Conservation (phyloP, 2,329 filamentous ascomycete genomes). For the Talaromyces sp. region DNA sequence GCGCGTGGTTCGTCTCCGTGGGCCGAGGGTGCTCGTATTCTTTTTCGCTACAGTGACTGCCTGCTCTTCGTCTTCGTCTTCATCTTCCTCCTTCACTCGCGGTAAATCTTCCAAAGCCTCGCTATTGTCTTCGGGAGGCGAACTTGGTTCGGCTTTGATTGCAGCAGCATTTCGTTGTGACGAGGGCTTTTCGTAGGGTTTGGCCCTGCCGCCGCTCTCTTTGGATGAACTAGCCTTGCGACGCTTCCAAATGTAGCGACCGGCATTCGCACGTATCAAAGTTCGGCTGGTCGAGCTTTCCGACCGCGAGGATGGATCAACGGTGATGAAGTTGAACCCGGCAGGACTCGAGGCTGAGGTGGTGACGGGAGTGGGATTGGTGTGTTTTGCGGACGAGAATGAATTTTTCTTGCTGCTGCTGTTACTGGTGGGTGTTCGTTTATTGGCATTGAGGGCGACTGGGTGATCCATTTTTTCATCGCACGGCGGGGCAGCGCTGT, state of each 20-base stretch:
- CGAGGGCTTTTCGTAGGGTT: conserved; percentile 6
- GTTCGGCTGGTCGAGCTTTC: conserved; percentile 15
- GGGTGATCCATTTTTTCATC: conserved; percentile 10
- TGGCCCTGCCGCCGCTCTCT: conserved; percentile 2
- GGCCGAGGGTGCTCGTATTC: neutral
- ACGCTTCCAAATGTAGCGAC: conserved; percentile 22
- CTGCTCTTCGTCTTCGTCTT: neutral
- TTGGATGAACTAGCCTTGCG: conserved; percentile 8
- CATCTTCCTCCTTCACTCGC: neutral
- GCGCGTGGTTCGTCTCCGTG: neutral
- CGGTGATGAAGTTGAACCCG: conserved; percentile 12
- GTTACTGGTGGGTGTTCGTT: neutral
- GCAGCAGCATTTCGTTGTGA: neutral
- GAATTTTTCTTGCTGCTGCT: neutral
- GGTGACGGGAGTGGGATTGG: neutral
- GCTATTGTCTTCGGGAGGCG: neutral
- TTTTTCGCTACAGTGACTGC: neutral
- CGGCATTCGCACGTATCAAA: conserved; percentile 22
- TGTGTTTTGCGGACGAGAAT: neutral
- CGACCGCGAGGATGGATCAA: conserved; percentile 11
- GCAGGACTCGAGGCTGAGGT: neutral
- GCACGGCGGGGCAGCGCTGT: neutral
- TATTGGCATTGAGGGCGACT: neutral
- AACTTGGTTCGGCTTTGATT: neutral
- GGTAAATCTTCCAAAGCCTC: neutral